These are phyloP conservation scores for Fomitopsis schrenkii DNA, from an alignment of 1,284 basidiomycete species.

Conservation along the genomic window DNA sequence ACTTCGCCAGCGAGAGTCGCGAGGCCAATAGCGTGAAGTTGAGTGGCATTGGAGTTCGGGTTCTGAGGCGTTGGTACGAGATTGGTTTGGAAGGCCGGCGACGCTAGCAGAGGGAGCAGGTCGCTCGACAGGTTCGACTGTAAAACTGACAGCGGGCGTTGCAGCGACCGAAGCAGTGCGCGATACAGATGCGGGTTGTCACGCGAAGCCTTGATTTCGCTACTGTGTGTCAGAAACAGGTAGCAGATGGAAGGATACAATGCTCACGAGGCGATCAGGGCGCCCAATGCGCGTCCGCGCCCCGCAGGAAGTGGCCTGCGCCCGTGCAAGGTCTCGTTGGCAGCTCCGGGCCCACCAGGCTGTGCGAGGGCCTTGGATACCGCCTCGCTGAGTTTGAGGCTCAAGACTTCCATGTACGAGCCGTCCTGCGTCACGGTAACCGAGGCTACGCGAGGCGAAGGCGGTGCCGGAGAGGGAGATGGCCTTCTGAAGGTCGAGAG, in stretches of 20 bases:
- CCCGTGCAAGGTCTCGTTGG: conserved; percentile 52
- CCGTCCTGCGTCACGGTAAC: conserved; percentile 64
- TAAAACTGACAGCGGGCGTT: conserved; percentile 71
- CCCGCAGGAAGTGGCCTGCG: conserved; percentile 67
- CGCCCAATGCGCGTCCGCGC: conserved; percentile 60
- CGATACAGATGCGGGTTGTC: conserved; percentile 61
- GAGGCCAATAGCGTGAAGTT: conserved; percentile 64
- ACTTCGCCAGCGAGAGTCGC: conserved; percentile 69
- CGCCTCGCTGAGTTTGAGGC: conserved; percentile 73
- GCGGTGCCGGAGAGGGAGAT: conserved; percentile 27
- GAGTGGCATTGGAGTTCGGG: conserved; percentile 57
- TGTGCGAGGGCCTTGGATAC: conserved; percentile 72
- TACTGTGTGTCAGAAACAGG: conserved; percentile 27
- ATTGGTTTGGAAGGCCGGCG: conserved; percentile 53
- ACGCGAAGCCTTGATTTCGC: conserved; percentile 62
- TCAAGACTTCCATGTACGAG: conserved; percentile 71
- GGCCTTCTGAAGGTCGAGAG: conserved; percentile 53
- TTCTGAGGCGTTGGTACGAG: conserved; percentile 46
- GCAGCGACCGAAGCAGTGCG: conserved; percentile 68
- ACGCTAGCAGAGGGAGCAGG: conserved; percentile 61
- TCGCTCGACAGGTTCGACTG: conserved; percentile 64
- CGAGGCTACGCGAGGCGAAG: conserved; percentile 33
- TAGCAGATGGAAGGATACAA: conserved; percentile 8
- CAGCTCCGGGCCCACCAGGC: conserved; percentile 47
- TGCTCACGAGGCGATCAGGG: conserved; percentile 64